Conservation (phyloP, 2,329 filamentous ascomycete species). For the Aspergillus calidoustus region DNA sequence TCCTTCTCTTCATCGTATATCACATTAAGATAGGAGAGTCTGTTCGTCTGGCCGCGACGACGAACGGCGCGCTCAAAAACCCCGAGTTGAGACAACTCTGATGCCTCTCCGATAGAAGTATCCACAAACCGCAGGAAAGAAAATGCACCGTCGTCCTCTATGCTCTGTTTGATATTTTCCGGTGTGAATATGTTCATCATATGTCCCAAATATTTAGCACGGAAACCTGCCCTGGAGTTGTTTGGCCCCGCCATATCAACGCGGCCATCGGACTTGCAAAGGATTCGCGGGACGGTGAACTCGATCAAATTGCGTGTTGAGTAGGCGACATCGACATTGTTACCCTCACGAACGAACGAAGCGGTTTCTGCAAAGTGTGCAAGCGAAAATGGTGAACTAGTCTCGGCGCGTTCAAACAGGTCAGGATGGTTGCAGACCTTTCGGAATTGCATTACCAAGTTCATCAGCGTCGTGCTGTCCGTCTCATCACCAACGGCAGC, state of each 20-base stretch:
- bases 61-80: conserved; percentile 75
- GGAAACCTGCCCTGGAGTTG: conserved; percentile 79
- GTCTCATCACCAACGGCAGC: conserved; percentile 91
- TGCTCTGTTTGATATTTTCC: conserved; percentile 72
- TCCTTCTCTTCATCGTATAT: conserved; percentile 71
- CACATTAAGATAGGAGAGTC: conserved; percentile 69
- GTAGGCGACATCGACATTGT: conserved; percentile 78
- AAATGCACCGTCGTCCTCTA: conserved; percentile 68
- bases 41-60: conserved; percentile 55
- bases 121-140: conserved; percentile 91
- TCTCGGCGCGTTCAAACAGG: conserved; percentile 92
- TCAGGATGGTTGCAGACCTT: conserved; percentile 99
- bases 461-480: conserved; percentile 96
- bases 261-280: conserved; percentile 82
- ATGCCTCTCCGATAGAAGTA: conserved; percentile 72
- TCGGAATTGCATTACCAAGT: conserved; percentile 98
- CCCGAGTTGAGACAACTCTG: conserved; percentile 69
- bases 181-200: conserved; percentile 91
- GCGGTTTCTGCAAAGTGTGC: conserved; percentile 93
- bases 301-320: conserved; percentile 86
- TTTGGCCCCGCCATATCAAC: conserved; percentile 73
- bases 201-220: conserved; percentile 74
- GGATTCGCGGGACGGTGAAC: conserved; percentile 76
- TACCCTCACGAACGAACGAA: conserved; percentile 89
- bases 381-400: conserved; percentile 80